A percentile compares a stretch with the other conserved stretches of the same genome.
phyloP scores from a whole-genome alignment of 768 basidiomycete genomes.

The Pleurotus cornucopiae region DNA sequence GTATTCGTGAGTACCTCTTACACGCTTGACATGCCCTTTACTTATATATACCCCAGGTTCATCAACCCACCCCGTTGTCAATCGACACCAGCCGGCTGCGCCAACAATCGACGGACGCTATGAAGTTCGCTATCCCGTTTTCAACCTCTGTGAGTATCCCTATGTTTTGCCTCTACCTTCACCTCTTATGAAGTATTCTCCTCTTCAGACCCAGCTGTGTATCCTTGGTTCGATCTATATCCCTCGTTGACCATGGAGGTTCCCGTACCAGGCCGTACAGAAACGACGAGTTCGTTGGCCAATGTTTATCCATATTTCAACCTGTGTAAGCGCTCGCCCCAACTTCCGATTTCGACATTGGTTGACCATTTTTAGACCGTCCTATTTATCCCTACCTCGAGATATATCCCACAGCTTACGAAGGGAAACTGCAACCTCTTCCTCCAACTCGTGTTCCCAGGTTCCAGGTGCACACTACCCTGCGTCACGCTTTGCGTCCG shows the following conservation, averaged over 20 bases:
- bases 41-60: constrained; percentile 27
- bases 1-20: background rate
- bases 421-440: background rate
- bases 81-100: background rate
- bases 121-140: constrained; percentile 17
- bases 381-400: constrained; percentile 24
- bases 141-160: constrained; percentile 19
- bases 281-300: background rate
- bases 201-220: constrained; percentile 29
- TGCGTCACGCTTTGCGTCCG: background rate
- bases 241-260: constrained; percentile 13
- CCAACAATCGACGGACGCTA: background rate
- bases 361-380: constrained; percentile 11
- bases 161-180: background rate
- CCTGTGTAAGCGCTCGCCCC: constrained; percentile 10
- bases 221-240: constrained; percentile 38
- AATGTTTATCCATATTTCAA: constrained; percentile 13
- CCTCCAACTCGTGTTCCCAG: constrained; percentile 8
- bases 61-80: background rate
- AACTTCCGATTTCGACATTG: background rate
- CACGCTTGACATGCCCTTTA: background rate
- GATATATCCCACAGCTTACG: constrained; percentile 29
- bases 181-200: background rate
- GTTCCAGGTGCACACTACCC: background rate
- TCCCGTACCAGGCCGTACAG: background rate